These are phyloP conservation scores for Phytophthora europaea DNA, from an alignment of 352 stramenopile species.

Conservation along the genomic window DNA sequence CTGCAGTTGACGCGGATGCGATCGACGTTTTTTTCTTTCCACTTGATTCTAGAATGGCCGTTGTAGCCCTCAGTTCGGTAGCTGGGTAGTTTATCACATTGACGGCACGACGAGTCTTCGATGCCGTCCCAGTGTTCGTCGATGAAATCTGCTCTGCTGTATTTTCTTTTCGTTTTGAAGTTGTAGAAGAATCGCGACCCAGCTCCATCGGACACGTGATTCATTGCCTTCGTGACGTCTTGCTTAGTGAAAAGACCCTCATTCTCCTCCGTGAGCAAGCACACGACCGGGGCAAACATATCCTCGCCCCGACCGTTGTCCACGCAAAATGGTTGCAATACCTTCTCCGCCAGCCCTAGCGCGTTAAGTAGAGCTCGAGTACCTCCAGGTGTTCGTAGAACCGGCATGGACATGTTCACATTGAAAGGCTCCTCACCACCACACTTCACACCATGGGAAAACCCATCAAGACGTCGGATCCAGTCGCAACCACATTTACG, in stretches of 20 bases:
- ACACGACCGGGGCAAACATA: conserved; percentile 8
- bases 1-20: conserved; percentile 13
- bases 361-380: conserved; percentile 1
- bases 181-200: conserved; percentile 25
- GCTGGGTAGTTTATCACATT: not conserved
- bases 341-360: conserved; percentile 3
- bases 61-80: not conserved
- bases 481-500: conserved; percentile 22
- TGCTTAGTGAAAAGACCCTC: not conserved
- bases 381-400: conserved; percentile 5
- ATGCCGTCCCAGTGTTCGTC: conserved; percentile 9
- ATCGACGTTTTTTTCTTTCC: not conserved
- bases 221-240: conserved; percentile 14
- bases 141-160: not conserved
- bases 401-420: conserved; percentile 1
- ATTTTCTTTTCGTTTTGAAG: conserved; percentile 5
- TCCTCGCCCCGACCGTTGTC: not conserved
- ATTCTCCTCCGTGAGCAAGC: not conserved
- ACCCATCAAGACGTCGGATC: conserved; percentile 17
- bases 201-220: conserved; percentile 5
- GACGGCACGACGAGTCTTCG: not conserved
- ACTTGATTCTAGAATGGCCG: not conserved
- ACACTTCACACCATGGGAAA: not conserved
- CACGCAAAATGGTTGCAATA: not conserved
- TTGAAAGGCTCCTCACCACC: not conserved